phyloP scores from a whole-genome alignment of 768 basidiomycete species.

The Trametes elegans region DNA sequence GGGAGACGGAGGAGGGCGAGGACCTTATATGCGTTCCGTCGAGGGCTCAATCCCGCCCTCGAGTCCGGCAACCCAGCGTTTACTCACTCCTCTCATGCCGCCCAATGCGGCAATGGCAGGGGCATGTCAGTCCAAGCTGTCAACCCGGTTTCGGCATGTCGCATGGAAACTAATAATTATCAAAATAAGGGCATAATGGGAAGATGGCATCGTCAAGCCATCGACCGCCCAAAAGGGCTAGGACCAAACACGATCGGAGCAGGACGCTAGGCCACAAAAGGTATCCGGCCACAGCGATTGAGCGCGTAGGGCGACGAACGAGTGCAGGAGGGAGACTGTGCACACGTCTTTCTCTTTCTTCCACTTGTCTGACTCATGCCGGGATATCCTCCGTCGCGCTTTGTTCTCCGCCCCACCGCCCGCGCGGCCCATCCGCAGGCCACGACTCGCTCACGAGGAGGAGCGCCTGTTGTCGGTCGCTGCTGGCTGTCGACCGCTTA shows the following conservation, averaged over 20 bases:
- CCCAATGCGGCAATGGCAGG: constrained; percentile 5
- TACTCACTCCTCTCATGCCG: neutral
- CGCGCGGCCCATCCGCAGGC: too few species aligned
- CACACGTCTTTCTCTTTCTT: neutral
- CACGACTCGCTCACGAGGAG: too few species aligned
- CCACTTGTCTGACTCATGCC: neutral
- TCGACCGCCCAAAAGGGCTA: constrained; percentile 8
- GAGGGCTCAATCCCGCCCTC: constrained; percentile 6
- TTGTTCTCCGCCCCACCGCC: constrained; percentile 1
- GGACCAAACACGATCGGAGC: constrained; percentile 11
- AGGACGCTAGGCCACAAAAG: constrained; percentile 6
- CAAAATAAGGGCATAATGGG: constrained; percentile 7
- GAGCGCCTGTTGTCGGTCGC: too few species aligned
- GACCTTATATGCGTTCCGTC: constrained; percentile 16
- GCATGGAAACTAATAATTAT: neutral
- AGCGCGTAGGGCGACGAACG: neutral
- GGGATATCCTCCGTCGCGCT: neutral
- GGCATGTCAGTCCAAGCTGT: constrained; percentile 12
- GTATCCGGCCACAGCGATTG: constrained; percentile 11
- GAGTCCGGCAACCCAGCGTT: constrained; percentile 12
- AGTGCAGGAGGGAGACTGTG: neutral
- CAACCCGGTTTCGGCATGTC: constrained; percentile 1
- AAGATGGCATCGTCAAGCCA: constrained; percentile 1
- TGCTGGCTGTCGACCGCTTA: too few species aligned
- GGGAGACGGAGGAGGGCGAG: constrained; percentile 17